These are phyloP conservation scores for Agastache rugosa DNA, from an alignment of 257 asterid genomes.

Conservation along the genomic window DNA sequence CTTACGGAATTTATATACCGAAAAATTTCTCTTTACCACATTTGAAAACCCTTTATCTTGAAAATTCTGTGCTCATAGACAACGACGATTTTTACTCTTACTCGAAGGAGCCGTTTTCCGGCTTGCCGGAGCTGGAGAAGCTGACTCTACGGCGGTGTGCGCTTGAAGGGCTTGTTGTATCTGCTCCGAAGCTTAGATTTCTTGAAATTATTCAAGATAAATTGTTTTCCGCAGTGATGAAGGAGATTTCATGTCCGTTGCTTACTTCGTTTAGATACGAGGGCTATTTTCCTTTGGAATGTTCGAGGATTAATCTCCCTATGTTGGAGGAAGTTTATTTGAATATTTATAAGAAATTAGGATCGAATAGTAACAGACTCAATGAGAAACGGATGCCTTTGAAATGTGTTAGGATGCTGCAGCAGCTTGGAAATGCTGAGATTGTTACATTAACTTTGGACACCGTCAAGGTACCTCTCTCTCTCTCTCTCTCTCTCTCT, in stretches of 20 bases:
- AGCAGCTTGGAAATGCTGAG: slow-evolving; percentile 38
- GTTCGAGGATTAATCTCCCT: slow-evolving; percentile 24
- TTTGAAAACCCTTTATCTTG: slow-evolving; percentile 32
- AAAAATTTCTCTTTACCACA: slow-evolving; percentile 24
- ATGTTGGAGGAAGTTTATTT: slow-evolving; percentile 30
- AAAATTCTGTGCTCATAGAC: neutral
- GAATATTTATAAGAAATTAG: neutral
- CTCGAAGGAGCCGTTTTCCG: slow-evolving; percentile 39
- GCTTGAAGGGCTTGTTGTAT: slow-evolving; percentile 25
- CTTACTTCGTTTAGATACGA: slow-evolving; percentile 35
- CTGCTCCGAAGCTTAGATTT: slow-evolving; percentile 35
- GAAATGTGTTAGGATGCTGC: slow-evolving; percentile 29
- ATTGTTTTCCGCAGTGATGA: neutral
- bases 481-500: neutral
- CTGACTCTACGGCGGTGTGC: slow-evolving; percentile 31
- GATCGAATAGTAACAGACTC: neutral
- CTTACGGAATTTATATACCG: slow-evolving; percentile 5
- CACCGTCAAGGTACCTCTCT: slow-evolving; percentile 32
- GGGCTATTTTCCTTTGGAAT: slow-evolving; percentile 30
- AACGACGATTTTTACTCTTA: slow-evolving; percentile 13
- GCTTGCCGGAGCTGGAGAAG: slow-evolving; percentile 36
- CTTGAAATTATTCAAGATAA: slow-evolving; percentile 23
- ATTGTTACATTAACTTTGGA: slow-evolving; percentile 25
- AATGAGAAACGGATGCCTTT: slow-evolving; percentile 16
- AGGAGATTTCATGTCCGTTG: slow-evolving; percentile 14